A percentile compares a stretch with the other conserved stretches of the same genome.
These are phyloP conservation scores for Auriscalpium vulgare DNA, from an alignment of 768 basidiomycete genomes.

Conservation along the genomic window DNA sequence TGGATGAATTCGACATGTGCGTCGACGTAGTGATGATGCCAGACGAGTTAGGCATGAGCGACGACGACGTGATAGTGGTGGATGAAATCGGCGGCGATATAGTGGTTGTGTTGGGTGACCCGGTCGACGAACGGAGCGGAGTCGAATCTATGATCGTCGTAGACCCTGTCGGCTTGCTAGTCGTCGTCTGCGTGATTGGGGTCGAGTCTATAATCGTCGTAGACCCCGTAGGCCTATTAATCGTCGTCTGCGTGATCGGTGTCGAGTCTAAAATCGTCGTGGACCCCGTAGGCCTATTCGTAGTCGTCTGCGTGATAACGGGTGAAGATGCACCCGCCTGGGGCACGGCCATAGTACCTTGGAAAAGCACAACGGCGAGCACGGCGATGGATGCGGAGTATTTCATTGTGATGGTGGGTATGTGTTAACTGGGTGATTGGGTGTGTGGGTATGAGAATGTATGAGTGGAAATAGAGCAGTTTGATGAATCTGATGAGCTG, in stretches of 20 bases:
- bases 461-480: background rate
- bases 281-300: background rate
- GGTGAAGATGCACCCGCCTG: background rate
- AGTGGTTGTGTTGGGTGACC: background rate
- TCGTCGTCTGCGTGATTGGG: background rate
- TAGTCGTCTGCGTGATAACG: background rate
- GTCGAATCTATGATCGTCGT: background rate
- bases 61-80: constrained; percentile 1
- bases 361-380: constrained; percentile 11
- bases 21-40: background rate
- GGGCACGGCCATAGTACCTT: constrained; percentile 15
- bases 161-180: background rate
- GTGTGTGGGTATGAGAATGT: background rate
- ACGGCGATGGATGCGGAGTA: constrained; percentile 17
- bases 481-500: too few relatives aligned
- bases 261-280: too few relatives aligned
- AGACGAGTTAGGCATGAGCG: constrained; percentile 10
- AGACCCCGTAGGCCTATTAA: too few relatives aligned
- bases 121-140: background rate
- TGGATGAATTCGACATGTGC: background rate
- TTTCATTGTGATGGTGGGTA: constrained; percentile 6
- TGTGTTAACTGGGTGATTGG: too few relatives aligned
- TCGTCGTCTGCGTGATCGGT: too few relatives aligned
- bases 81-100: background rate
- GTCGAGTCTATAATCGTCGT: too few relatives aligned